phyloP scores from a whole-genome alignment of 306 rosid species.

The Begonia masoniana region DNA sequence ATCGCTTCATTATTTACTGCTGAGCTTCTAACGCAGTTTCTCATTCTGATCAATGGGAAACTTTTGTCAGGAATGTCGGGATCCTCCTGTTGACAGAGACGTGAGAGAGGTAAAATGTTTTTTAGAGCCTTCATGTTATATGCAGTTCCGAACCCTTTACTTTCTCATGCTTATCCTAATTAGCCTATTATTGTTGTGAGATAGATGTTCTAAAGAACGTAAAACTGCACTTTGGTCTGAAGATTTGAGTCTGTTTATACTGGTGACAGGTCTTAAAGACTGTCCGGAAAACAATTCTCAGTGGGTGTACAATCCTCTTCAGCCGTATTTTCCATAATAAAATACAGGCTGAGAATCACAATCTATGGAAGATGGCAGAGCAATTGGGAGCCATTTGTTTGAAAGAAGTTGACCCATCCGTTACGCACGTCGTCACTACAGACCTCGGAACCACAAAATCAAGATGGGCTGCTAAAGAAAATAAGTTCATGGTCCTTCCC shows the following conservation, averaged over 20 bases:
- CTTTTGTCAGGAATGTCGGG: constrained; percentile 44
- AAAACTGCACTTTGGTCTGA: too few species aligned
- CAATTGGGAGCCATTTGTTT: constrained; percentile 72
- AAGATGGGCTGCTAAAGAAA: constrained; percentile 60
- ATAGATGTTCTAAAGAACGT: too few species aligned
- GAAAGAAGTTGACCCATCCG: constrained; percentile 38
- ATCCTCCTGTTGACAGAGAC: constrained; percentile 41
- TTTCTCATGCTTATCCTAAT: too few species aligned
- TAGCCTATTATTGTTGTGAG: too few species aligned
- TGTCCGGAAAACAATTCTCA: constrained; percentile 30
- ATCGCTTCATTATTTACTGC: constrained; percentile 3
- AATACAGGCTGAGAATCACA: constrained; percentile 30
- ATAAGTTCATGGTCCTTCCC: constrained; percentile 69
- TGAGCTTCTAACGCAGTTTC: constrained; percentile 6
- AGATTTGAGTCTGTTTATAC: too few species aligned
- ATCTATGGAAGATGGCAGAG: constrained; percentile 66
- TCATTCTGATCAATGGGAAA: constrained; percentile 17
- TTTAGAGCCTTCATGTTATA: neutral
- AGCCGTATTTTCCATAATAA: constrained; percentile 44
- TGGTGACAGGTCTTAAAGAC: constrained; percentile 42
- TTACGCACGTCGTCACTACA: constrained; percentile 66
- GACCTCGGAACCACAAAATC: constrained; percentile 81
- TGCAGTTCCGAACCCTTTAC: too few species aligned
- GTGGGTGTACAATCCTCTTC: constrained; percentile 54
- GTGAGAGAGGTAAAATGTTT: constrained; percentile 60